phyloP scores from a whole-genome alignment of 495 filamentous ascomycete genomes.

The Echria macrotheca region DNA sequence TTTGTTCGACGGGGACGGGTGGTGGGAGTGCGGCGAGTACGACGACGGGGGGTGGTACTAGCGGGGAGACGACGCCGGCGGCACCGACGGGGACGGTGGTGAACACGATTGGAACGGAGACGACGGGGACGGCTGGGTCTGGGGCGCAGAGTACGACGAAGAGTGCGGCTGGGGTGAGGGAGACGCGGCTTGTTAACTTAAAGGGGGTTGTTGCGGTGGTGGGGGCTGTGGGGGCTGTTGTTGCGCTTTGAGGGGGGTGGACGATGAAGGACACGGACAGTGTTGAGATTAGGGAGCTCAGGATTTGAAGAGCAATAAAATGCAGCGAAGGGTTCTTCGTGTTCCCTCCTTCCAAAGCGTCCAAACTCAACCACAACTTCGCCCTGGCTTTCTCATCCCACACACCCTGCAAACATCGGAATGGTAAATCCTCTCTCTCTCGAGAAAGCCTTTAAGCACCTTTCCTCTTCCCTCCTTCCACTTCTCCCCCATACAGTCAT shows the following conservation, averaged over 20 bases:
- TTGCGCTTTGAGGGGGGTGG: neutral
- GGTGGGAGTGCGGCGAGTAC: neutral
- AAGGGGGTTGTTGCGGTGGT: neutral
- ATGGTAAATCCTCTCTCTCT: conserved; percentile 9
- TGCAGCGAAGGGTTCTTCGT: too few species aligned
- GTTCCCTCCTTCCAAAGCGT: neutral
- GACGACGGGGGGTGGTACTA: neutral
- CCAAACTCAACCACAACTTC: conserved; percentile 8
- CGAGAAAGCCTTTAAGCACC: conserved; percentile 12
- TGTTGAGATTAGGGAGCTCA: too few species aligned
- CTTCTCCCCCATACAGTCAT: conserved; percentile 9
- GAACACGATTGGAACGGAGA: neutral
- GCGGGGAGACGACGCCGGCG: too few species aligned
- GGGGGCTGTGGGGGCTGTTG: neutral
- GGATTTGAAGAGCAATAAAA: too few species aligned
- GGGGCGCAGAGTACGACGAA: conserved; percentile 2
- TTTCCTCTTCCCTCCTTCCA: conserved; percentile 13
- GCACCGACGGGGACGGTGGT: neutral
- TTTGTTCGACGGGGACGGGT: neutral
- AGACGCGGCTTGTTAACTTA: neutral
- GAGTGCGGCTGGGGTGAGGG: neutral
- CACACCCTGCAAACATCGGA: conserved; percentile 9
- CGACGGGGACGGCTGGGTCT: neutral
- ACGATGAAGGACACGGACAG: too few species aligned
- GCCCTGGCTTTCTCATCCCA: conserved; percentile 12